Evolutionary conservation across 2,329 filamentous ascomycete species (phyloP).

Genomic region (Trichoderma asperellum): DNA sequence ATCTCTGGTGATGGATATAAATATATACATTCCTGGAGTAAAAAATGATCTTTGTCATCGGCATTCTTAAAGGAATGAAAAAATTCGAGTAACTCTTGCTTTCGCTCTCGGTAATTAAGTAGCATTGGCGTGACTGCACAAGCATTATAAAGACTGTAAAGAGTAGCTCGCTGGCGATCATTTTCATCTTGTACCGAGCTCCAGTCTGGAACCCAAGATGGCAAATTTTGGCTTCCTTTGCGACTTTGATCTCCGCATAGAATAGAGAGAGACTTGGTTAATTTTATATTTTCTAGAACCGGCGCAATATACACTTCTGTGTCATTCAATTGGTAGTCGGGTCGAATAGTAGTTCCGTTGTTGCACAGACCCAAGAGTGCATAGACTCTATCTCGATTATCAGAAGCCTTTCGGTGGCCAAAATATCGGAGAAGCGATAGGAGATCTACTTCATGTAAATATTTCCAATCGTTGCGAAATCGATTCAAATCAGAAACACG

Average conservation of each 20-base stretch:
- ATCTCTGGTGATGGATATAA: background rate
- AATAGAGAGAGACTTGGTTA: background rate
- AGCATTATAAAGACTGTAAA: background rate
- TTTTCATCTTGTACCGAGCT: background rate
- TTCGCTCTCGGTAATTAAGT: too few relatives aligned
- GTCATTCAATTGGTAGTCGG: background rate
- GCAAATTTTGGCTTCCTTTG: background rate
- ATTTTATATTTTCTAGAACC: background rate
- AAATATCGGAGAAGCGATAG: background rate
- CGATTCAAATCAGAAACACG: background rate
- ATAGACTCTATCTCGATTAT: background rate
- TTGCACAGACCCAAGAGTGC: background rate
- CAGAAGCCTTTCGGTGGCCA: background rate
- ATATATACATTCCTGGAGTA: too few relatives aligned
- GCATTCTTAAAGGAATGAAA: background rate
- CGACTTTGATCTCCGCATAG: background rate
- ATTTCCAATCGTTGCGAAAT: background rate
- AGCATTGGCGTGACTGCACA: background rate
- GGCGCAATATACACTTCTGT: background rate
- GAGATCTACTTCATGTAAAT: background rate
- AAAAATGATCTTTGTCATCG: too few relatives aligned
- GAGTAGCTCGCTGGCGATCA: background rate
- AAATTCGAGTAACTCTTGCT: background rate
- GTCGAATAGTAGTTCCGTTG: background rate
- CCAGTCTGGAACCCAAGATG: slow-evolving; percentile 9